Evolutionary conservation across 2,329 filamentous ascomycete genomes (phyloP).

Genomic region (Aspergillus sp.): DNA sequence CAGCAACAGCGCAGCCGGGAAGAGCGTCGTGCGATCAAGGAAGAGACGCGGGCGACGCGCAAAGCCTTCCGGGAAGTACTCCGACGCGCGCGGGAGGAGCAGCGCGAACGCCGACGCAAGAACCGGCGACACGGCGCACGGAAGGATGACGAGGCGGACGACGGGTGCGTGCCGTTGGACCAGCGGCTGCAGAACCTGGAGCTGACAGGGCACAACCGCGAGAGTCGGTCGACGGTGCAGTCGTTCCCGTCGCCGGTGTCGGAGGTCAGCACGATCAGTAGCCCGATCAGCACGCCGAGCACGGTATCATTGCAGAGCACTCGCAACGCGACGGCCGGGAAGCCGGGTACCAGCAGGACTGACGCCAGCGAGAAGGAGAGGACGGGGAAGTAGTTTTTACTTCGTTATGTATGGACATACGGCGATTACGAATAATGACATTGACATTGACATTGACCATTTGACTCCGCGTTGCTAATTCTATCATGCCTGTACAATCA

Average conservation of each 20-base stretch:
- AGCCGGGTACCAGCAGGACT: background rate
- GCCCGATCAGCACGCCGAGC: slow-evolving; percentile 19
- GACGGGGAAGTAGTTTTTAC: background rate
- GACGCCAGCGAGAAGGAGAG: slow-evolving; percentile 3
- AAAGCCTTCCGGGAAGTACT: slow-evolving; percentile 38
- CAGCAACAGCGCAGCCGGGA: slow-evolving; percentile 29
- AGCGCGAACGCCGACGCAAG: slow-evolving; percentile 27
- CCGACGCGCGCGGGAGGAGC: slow-evolving; percentile 36
- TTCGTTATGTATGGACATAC: background rate
- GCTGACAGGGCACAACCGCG: slow-evolving; percentile 12
- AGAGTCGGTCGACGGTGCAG: slow-evolving; percentile 12
- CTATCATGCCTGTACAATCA: background rate
- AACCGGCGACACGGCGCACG: slow-evolving; percentile 23
- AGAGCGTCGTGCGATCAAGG: slow-evolving; percentile 33
- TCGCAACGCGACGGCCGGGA: background rate
- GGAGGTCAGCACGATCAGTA: slow-evolving; percentile 17
- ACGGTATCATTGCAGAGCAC: slow-evolving; percentile 13
- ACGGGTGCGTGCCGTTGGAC: slow-evolving; percentile 13
- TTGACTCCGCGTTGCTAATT: background rate
- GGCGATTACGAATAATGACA: background rate
- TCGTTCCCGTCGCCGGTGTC: slow-evolving; percentile 13
- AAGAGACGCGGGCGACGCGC: slow-evolving; percentile 36
- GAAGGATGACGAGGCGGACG: slow-evolving; percentile 3
- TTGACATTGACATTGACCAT: no score
- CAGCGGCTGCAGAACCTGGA: slow-evolving; percentile 21